Conservation (phyloP, 164 flowering plant species). For the Piper betle region DNA sequence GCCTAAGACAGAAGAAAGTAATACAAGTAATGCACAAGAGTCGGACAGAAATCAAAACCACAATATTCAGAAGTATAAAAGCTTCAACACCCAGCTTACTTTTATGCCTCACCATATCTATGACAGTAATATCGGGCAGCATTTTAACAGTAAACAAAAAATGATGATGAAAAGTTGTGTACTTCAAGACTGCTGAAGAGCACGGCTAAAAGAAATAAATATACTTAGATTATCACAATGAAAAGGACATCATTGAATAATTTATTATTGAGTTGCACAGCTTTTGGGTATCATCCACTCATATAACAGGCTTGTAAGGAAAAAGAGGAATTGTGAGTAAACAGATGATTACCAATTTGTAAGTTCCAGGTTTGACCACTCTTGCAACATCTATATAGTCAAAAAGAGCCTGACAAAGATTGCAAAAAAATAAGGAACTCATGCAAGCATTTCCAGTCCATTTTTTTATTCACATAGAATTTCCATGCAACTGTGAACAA, state of each 20-base stretch:
- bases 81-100: too few relatives aligned
- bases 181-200: not conserved
- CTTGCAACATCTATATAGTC: slow-evolving; percentile 83
- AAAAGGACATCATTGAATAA: not conserved
- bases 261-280: not conserved
- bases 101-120: too few relatives aligned
- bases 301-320: not conserved
- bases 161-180: not conserved
- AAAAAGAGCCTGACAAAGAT: slow-evolving; percentile 57
- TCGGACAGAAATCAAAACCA: not conserved
- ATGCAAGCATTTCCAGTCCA: too few relatives aligned
- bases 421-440: not conserved
- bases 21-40: not conserved
- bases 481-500: not conserved
- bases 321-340: not conserved
- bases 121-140: too few relatives aligned
- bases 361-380: slow-evolving; percentile 71
- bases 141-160: not conserved
- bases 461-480: not conserved
- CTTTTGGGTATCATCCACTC: not conserved
- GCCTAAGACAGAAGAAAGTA: not conserved
- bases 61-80: too few relatives aligned
- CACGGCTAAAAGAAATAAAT: not conserved
- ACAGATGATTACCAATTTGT: slow-evolving; percentile 62
- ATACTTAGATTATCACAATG: not conserved